phyloP scores from a whole-genome alignment of 192 early-diverging fungal genomes.

The Rhizophlyctis rosea region DNA sequence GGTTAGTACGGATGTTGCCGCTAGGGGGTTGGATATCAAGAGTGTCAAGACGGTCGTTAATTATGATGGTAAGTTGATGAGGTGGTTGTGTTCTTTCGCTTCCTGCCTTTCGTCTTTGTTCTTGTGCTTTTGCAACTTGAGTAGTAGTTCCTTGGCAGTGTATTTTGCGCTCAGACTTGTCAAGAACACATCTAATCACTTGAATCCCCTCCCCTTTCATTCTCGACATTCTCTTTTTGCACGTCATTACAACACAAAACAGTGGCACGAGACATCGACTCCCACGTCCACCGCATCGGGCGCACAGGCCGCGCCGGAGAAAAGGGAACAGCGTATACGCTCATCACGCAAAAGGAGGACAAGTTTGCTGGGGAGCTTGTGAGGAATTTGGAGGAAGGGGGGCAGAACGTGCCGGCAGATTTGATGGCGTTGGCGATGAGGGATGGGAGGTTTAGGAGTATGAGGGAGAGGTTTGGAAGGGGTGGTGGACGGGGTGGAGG shows the following conservation, averaged over 20 bases:
- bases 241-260: too few relatives aligned
- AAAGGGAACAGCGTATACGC: slow-evolving; percentile 86
- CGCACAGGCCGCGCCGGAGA: slow-evolving; percentile 95
- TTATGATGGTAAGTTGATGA: slow-evolving; percentile 52
- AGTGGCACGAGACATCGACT: slow-evolving; percentile 77
- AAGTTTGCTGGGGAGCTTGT: slow-evolving; percentile 40
- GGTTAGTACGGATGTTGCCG: slow-evolving; percentile 51
- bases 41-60: slow-evolving; percentile 71
- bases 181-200: not conserved
- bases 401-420: slow-evolving; percentile 73
- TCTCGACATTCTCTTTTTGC: slow-evolving; percentile 1
- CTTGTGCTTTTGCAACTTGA: not conserved
- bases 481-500: slow-evolving; percentile 46
- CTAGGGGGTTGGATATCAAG: slow-evolving; percentile 81
- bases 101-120: not conserved
- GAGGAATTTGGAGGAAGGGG: slow-evolving; percentile 70
- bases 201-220: not conserved
- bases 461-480: slow-evolving; percentile 44
- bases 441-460: slow-evolving; percentile 63
- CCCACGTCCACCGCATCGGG: slow-evolving; percentile 88
- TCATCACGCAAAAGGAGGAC: slow-evolving; percentile 87
- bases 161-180: not conserved
- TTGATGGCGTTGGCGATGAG: slow-evolving; percentile 84
- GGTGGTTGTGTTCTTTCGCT: not conserved
- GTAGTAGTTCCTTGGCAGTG: not conserved